Base-by-base conservation (phyloP, 306 rosid genomes). In the Begonia peltatifolia region DNA sequence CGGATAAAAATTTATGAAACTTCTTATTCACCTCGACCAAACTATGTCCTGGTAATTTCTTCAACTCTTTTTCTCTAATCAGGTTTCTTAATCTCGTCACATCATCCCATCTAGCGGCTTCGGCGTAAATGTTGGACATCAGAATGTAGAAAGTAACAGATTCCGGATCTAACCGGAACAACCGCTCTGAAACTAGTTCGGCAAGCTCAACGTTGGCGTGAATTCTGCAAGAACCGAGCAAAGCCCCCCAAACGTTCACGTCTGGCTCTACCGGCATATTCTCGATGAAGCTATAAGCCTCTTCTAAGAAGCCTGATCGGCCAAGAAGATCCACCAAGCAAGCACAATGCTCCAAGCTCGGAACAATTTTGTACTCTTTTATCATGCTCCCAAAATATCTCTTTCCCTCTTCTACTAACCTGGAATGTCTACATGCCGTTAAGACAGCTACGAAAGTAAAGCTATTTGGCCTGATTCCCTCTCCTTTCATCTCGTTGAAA, bases 321-420 rank as follows among this genome's bases (percentile, higher is more conserved):
- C 68, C 53, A 8, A 63, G 68, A 55, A 63, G 59, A 47, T 63
- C 68, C 14, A 63, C 61, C 61, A 63, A 35, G 35, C 61, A 63
- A 55, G 47, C 41, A 36, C 52, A 62, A 35, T 62, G 67, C 35
- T 44, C 67, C 14, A 30, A n/a, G 12, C 41, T 46, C 46, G 67
- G 67, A 41, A 12, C 52, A 41, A 62, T 62, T 46, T 43, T 23
- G 41, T 18, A 54, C 12, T 62, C 54, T 4, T 44, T 7, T 9
- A 23, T 49, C 67, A 62, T 62, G 50, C 44, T 54, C 43, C 46
- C 14, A 41, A 62, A 62, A 53, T 53, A 51, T 22, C 16, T 54
- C 59, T 18, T 16, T 9, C 67, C 67, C 25, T 53, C 67, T 62
- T 55, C 67, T 54, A 62, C 67, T 2, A 62, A 48, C 46, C 67